These are phyloP conservation scores for Noccaea bulbosa DNA, from an alignment of 345 rosid species.

Conservation along the genomic window DNA sequence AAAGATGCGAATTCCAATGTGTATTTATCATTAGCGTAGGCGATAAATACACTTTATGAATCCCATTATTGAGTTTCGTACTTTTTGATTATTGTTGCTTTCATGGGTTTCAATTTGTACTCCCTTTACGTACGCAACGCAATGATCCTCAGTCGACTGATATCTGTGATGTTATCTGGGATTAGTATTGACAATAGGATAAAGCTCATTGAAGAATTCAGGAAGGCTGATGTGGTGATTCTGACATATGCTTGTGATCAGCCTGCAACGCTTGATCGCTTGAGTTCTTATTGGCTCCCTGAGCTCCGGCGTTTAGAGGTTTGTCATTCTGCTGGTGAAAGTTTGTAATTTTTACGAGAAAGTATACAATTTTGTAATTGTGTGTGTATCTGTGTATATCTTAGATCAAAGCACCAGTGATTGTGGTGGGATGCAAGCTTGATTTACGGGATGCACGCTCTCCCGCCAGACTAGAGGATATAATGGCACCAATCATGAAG, in stretches of 20 bases:
- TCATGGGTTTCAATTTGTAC: background rate
- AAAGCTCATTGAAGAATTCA: slow-evolving; percentile 75
- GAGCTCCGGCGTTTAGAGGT: slow-evolving; percentile 80
- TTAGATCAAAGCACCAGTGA: slow-evolving; percentile 76
- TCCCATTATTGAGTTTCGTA: background rate
- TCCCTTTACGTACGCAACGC: too few relatives aligned
- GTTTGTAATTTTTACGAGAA: background rate
- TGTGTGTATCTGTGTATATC: slow-evolving; percentile 43
- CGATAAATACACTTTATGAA: background rate
- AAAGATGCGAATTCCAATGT: background rate
- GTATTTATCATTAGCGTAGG: background rate
- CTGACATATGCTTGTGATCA: slow-evolving; percentile 82
- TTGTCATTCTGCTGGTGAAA: background rate
- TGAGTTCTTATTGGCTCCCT: slow-evolving; percentile 72
- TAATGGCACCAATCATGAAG: slow-evolving; percentile 85
- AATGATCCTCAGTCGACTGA: slow-evolving; percentile 15
- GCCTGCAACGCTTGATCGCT: slow-evolving; percentile 61
- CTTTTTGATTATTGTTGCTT: background rate
- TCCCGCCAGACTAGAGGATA: slow-evolving; percentile 60
- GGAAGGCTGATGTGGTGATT: slow-evolving; percentile 75
- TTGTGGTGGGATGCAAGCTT: slow-evolving; percentile 88
- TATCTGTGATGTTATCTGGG: slow-evolving; percentile 23
- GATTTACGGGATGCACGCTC: slow-evolving; percentile 71
- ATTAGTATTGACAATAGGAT: slow-evolving; percentile 69
- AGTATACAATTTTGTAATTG: background rate